phyloP scores from a whole-genome alignment of 495 filamentous ascomycete genomes.

The Penicillium longicatenatum region DNA sequence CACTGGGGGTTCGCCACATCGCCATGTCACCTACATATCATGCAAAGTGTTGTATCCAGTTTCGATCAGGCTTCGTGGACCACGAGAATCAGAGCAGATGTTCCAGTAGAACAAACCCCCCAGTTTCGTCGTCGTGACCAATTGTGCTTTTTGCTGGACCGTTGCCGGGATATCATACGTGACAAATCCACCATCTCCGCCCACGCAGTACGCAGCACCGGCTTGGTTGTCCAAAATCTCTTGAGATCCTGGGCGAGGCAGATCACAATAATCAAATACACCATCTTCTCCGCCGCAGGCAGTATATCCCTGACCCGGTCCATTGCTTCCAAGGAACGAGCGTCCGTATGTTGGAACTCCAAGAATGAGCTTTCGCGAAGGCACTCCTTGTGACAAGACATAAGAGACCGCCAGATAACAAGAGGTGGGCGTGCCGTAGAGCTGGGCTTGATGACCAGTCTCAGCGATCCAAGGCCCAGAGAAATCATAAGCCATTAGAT shows the following conservation, averaged over 20 bases:
- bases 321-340: conserved; percentile 70
- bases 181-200: conserved; percentile 82
- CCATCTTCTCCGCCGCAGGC: conserved; percentile 76
- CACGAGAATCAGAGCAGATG: conserved; percentile 74
- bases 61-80: conserved; percentile 70
- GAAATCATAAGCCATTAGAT: conserved; percentile 88
- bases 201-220: conserved; percentile 75
- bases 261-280: conserved; percentile 76
- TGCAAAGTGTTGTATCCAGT: conserved; percentile 75
- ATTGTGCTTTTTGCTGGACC: conserved; percentile 82
- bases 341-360: conserved; percentile 82
- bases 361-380: conserved; percentile 71
- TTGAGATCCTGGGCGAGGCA: conserved; percentile 70
- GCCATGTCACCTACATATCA: conserved; percentile 36
- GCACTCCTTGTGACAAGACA: conserved; percentile 65
- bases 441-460: conserved; percentile 78
- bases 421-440: conserved; percentile 68
- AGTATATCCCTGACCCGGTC: conserved; percentile 63
- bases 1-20: not conserved
- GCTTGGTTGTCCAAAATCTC: conserved; percentile 69
- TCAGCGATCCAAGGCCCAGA: conserved; percentile 72
- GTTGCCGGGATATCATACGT: conserved; percentile 85
- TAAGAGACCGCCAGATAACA: conserved; percentile 68
- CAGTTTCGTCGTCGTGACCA: conserved; percentile 72
- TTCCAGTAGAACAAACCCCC: conserved; percentile 93